phyloP scores from a whole-genome alignment of 2,329 filamentous ascomycete species.

The Coniella vitis region DNA sequence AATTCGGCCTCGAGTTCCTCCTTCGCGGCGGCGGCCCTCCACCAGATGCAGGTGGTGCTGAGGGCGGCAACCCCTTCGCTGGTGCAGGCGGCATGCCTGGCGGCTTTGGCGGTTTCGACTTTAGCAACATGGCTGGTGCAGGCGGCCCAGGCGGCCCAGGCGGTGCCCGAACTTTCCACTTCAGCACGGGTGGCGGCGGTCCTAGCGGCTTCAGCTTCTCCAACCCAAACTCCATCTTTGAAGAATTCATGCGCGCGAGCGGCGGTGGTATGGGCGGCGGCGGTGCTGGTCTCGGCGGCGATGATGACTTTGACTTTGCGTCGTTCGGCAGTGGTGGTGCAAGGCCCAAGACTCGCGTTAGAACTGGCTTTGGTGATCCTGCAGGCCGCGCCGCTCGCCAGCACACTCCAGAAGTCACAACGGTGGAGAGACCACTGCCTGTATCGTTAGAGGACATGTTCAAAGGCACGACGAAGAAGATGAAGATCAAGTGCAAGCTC shows the following conservation, averaged over 20 bases:
- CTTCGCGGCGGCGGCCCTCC: slow-evolving; percentile 69
- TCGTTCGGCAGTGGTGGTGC: slow-evolving; percentile 33
- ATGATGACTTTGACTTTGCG: slow-evolving; percentile 48
- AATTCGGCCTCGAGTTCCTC: slow-evolving; percentile 89
- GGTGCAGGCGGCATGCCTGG: slow-evolving; percentile 50
- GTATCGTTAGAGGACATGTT: slow-evolving; percentile 85
- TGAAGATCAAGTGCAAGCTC: slow-evolving; percentile 96
- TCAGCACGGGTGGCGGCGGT: slow-evolving; percentile 48
- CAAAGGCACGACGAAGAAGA: slow-evolving; percentile 85
- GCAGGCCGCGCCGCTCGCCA: slow-evolving; percentile 26
- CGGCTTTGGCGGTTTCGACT: slow-evolving; percentile 49
- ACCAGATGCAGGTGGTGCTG: slow-evolving; percentile 48
- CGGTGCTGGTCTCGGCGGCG: slow-evolving; percentile 42
- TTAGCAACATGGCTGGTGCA: slow-evolving; percentile 34
- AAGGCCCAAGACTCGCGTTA: slow-evolving; percentile 33
- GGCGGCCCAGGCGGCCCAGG: slow-evolving; percentile 39
- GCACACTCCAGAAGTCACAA: slow-evolving; percentile 78
- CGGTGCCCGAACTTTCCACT: slow-evolving; percentile 54
- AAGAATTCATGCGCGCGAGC: slow-evolving; percentile 65
- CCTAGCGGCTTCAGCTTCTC: slow-evolving; percentile 74
- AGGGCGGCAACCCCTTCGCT: slow-evolving; percentile 55
- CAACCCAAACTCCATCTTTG: slow-evolving; percentile 77
- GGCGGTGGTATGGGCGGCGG: slow-evolving; percentile 41
- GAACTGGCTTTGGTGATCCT: slow-evolving; percentile 32
- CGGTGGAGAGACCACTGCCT: slow-evolving; percentile 76